Conservation (phyloP, 495 filamentous ascomycete genomes). For the Neurospora cerealis region DNA sequence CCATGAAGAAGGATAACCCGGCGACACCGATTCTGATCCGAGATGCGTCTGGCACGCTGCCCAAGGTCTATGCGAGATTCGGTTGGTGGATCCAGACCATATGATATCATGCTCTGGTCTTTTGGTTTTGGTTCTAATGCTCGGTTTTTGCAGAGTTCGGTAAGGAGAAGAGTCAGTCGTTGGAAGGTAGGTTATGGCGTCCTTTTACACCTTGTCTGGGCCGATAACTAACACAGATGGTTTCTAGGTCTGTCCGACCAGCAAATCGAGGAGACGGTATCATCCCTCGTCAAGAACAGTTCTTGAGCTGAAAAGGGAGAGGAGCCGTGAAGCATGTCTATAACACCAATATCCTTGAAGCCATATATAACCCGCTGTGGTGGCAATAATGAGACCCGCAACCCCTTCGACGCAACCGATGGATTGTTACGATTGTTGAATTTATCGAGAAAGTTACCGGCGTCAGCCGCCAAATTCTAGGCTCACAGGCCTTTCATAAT, state of each 20-base stretch:
- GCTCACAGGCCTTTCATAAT: not conserved
- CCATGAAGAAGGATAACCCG: conserved; percentile 99
- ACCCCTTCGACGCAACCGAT: not conserved
- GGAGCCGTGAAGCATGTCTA: not conserved
- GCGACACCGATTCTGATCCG: conserved; percentile 88
- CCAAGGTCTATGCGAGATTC: conserved; percentile 85
- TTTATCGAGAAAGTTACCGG: not conserved
- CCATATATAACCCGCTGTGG: not conserved
- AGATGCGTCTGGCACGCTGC: conserved; percentile 72
- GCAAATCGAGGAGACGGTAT: conserved; percentile 84
- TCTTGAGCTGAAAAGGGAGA: not conserved
- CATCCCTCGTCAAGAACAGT: conserved; percentile 62
- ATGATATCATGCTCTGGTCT: not conserved
- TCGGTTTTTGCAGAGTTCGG: conserved; percentile 55
- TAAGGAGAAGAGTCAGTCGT: conserved; percentile 73
- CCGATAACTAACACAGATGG: conserved; percentile 8
- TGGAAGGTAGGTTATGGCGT: conserved; percentile 52
- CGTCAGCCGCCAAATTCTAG: not conserved
- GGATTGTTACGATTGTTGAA: not conserved
- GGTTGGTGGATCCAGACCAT: conserved; percentile 44
- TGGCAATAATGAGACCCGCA: not conserved
- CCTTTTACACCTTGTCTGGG: not conserved
- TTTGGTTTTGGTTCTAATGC: not conserved
- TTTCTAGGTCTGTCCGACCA: conserved; percentile 70
- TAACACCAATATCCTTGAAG: not conserved